These are phyloP conservation scores for Trichoderma endophyticum DNA, from an alignment of 2,329 filamentous ascomycete species.

Conservation along the genomic window DNA sequence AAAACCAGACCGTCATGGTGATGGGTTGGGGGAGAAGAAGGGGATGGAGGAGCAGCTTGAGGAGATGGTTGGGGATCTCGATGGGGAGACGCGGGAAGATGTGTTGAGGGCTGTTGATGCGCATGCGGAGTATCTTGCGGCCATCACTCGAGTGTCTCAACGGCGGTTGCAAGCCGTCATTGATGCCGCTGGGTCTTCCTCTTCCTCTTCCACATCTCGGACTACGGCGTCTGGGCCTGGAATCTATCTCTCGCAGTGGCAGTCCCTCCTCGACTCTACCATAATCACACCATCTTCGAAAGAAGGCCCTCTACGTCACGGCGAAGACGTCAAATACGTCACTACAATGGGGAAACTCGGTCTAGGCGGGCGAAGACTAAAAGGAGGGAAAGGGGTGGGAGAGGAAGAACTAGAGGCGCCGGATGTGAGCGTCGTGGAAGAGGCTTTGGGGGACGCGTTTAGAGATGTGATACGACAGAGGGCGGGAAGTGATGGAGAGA, in stretches of 20 bases:
- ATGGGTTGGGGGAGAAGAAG: conserved; percentile 23
- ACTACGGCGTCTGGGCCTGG: conserved; percentile 58
- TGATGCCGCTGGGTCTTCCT: conserved; percentile 13
- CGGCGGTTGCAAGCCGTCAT: conserved; percentile 57
- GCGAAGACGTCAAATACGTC: conserved; percentile 48
- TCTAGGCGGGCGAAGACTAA: conserved; percentile 26
- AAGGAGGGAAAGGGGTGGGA: not conserved
- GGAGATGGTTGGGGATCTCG: conserved; percentile 45
- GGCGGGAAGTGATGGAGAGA: conserved; percentile 16
- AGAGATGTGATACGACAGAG: conserved; percentile 40
- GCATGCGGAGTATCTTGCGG: conserved; percentile 58
- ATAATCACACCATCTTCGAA: conserved; percentile 57
- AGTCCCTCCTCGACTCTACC: conserved; percentile 66
- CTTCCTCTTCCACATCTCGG: not conserved
- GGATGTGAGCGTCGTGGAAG: conserved; percentile 31
- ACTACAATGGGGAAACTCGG: conserved; percentile 44
- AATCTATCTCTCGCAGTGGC: conserved; percentile 70
- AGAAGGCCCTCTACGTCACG: conserved; percentile 47
- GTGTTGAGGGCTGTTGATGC: conserved; percentile 55
- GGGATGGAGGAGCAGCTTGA: conserved; percentile 41
- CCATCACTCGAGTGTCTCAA: conserved; percentile 52
- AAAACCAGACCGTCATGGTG: conserved; percentile 29
- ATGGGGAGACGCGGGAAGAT: conserved; percentile 41
- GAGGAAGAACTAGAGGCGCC: conserved; percentile 20
- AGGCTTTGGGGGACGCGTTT: conserved; percentile 41